Percentiles rank a stretch among this genome's conserved stretches.
These are phyloP conservation scores for Syncephalastrum contaminatum DNA, from an alignment of 371 early-diverging fungal species.

Conservation along the genomic window DNA sequence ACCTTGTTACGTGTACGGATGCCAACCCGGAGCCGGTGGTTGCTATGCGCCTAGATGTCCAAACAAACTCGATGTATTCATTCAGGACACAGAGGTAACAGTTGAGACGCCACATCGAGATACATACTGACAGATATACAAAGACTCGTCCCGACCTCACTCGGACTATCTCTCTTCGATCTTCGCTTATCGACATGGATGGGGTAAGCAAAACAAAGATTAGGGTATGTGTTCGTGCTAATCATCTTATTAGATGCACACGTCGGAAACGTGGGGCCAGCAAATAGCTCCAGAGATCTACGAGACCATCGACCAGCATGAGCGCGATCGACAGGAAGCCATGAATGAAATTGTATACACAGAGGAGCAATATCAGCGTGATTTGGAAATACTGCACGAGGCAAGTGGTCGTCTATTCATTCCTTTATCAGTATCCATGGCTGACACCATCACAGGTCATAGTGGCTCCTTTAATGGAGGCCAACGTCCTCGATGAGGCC, in stretches of 20 bases:
- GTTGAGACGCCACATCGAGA: not conserved
- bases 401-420: not conserved
- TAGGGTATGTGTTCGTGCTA: not conserved
- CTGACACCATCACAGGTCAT: conserved; percentile 5
- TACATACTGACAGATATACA: not conserved
- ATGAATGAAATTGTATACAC: conserved; percentile 85
- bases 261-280: conserved; percentile 45
- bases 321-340: conserved; percentile 84
- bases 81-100: conserved; percentile 15
- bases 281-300: conserved; percentile 66
- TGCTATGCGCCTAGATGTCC: conserved; percentile 30
- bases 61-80: conserved; percentile 14
- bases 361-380: conserved; percentile 82
- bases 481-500: conserved; percentile 39
- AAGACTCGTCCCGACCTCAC: not conserved
- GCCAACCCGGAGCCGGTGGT: conserved; percentile 16
- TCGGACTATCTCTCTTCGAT: conserved; percentile 10
- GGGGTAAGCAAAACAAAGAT: conserved; percentile 9
- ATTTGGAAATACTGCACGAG: conserved; percentile 37
- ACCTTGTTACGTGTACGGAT: conserved; percentile 18
- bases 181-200: conserved; percentile 6
- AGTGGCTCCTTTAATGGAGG: conserved; percentile 10
- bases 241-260: conserved; percentile 8
- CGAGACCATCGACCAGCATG: conserved; percentile 63
- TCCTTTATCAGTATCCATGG: not conserved